A percentile compares a stretch with the other conserved stretches of the same genome.
These are phyloP conservation scores for Dalbergia oliveri DNA, from an alignment of 306 rosid genomes.

Conservation along the genomic window DNA sequence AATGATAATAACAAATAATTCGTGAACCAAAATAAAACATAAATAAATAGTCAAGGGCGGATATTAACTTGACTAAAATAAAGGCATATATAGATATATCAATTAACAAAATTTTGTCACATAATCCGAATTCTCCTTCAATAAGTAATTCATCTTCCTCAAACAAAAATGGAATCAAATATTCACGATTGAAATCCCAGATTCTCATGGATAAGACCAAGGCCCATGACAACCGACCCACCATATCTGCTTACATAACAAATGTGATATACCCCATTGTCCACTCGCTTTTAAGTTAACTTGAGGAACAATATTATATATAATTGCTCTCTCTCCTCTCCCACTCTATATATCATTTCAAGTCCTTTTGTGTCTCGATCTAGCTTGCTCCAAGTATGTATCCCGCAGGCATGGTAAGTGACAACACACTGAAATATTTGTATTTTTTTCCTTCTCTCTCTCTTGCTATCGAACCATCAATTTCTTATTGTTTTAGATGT, in stretches of 20 bases:
- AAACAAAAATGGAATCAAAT: not conserved
- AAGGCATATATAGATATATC: too few relatives aligned
- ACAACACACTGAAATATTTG: not conserved
- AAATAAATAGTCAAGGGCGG: too few relatives aligned
- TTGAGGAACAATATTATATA: not conserved
- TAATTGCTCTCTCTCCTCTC: not conserved
- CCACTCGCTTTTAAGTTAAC: not conserved
- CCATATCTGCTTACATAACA: not conserved
- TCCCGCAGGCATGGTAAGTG: constrained; percentile 14
- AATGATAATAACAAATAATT: too few relatives aligned
- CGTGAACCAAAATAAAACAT: too few relatives aligned
- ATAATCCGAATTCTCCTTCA: not conserved
- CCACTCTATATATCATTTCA: not conserved
- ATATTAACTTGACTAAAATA: too few relatives aligned
- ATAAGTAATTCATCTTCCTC: not conserved
- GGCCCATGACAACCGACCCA: not conserved
- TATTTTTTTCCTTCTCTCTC: not conserved
- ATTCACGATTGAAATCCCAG: not conserved
- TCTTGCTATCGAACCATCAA: not conserved
- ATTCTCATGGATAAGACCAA: not conserved
- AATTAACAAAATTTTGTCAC: too few relatives aligned
- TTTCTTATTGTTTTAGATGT: not conserved
- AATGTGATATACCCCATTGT: too few relatives aligned
- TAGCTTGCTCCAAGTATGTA: not conserved
- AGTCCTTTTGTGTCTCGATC: not conserved